Evolutionary conservation across 2,329 filamentous ascomycete species (phyloP).

Genomic region (Paraphaeosphaeria sporulosa): DNA sequence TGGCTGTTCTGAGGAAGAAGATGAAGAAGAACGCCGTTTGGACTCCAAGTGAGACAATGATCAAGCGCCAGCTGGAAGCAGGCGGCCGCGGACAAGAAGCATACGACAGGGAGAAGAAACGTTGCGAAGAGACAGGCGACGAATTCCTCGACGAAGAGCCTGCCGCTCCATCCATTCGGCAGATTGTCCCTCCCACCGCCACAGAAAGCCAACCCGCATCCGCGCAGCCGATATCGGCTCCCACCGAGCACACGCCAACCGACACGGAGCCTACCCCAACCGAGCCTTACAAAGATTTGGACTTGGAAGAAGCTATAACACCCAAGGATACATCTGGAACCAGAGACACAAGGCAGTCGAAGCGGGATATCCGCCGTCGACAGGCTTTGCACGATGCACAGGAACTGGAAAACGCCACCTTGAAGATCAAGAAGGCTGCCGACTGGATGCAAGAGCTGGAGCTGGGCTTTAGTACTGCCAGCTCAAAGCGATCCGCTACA

Average conservation of each 20-base stretch:
- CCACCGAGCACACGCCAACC: neutral
- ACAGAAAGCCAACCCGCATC: slow-evolving; percentile 14
- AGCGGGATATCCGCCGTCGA: slow-evolving; percentile 70
- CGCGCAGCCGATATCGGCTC: neutral
- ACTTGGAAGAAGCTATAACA: slow-evolving; percentile 67
- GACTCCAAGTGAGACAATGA: slow-evolving; percentile 87
- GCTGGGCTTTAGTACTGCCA: slow-evolving; percentile 34
- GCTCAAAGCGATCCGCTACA: slow-evolving; percentile 30
- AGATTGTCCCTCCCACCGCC: neutral
- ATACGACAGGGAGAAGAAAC: slow-evolving; percentile 64
- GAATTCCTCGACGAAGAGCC: slow-evolving; percentile 67
- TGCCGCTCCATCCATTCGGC: slow-evolving; percentile 22
- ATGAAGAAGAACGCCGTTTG: slow-evolving; percentile 94
- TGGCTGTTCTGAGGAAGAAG: slow-evolving; percentile 76
- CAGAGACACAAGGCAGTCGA: slow-evolving; percentile 81
- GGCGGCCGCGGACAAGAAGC: slow-evolving; percentile 65
- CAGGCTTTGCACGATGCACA: slow-evolving; percentile 56
- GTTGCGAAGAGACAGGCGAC: slow-evolving; percentile 67
- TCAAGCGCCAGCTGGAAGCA: slow-evolving; percentile 76
- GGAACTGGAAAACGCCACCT: slow-evolving; percentile 46
- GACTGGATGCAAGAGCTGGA: slow-evolving; percentile 46
- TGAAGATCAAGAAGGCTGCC: slow-evolving; percentile 44
- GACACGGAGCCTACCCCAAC: slow-evolving; percentile 1
- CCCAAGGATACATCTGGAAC: slow-evolving; percentile 79
- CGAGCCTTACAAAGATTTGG: slow-evolving; percentile 24